phyloP scores from a whole-genome alignment of 108 stramenopile species.

The Cyclostephanos tholiformis region DNA sequence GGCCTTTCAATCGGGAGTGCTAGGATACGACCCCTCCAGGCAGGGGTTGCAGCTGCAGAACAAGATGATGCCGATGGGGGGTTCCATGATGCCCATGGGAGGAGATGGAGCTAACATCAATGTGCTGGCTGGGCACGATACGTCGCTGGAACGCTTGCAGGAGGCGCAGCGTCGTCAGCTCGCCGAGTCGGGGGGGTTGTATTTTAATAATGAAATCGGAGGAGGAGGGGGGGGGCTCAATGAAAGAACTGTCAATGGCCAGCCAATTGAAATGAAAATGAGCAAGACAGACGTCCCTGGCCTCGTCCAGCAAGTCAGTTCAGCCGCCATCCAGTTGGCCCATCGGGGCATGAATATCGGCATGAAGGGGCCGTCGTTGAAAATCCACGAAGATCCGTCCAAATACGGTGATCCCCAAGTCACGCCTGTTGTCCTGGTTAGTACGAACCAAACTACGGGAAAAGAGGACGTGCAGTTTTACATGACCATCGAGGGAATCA shows the following conservation, averaged over 20 bases:
- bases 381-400: constrained; percentile 21
- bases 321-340: constrained; percentile 74
- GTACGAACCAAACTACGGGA: constrained; percentile 35
- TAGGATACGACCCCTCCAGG: constrained; percentile 16
- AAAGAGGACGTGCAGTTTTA: constrained; percentile 68
- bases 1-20: constrained; percentile 31
- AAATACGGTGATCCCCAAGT: constrained; percentile 78
- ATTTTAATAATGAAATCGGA: constrained; percentile 15
- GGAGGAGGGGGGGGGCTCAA: not conserved
- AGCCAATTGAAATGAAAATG: constrained; percentile 62
- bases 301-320: constrained; percentile 71
- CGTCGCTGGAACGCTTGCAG: constrained; percentile 65
- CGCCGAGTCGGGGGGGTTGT: constrained; percentile 57
- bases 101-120: not conserved
- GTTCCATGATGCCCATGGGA: constrained; percentile 4
- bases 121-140: not conserved
- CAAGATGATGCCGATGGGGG: not conserved
- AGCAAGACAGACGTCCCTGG: constrained; percentile 72
- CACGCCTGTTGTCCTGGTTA: constrained; percentile 74
- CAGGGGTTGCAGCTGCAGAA: constrained; percentile 4
- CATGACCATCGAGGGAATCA: constrained; percentile 84
- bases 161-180: constrained; percentile 71
- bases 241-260: not conserved
- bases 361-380: not conserved
- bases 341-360: constrained; percentile 59